These are phyloP conservation scores for Auriculariales sp. DNA, from an alignment of 768 basidiomycete genomes.

Conservation along the genomic window DNA sequence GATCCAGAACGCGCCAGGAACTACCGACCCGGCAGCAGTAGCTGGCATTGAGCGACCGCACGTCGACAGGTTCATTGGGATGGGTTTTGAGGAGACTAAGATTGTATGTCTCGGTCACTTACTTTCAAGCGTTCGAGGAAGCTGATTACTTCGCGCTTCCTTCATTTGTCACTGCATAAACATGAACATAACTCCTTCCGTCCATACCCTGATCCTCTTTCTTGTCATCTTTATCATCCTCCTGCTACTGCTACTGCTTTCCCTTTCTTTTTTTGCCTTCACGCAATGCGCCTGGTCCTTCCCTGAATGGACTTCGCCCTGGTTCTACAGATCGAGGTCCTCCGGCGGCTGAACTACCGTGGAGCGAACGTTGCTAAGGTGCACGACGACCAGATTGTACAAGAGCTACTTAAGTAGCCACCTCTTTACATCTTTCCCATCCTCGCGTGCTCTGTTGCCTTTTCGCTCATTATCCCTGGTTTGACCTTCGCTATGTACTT, in stretches of 20 bases:
- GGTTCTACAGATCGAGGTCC: conserved; percentile 61
- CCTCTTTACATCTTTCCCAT: no score
- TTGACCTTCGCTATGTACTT: no score
- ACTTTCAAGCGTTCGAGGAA: no score
- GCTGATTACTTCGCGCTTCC: no score
- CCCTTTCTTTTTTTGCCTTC: neutral
- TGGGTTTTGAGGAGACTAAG: conserved; percentile 73
- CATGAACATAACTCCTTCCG: neutral
- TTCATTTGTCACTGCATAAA: no score
- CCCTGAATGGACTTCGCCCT: neutral
- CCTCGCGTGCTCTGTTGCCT: no score
- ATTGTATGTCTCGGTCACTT: conserved; percentile 67
- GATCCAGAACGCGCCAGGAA: neutral
- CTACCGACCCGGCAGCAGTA: conserved; percentile 33
- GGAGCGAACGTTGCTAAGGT: conserved; percentile 69
- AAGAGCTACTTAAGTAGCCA: conserved; percentile 63
- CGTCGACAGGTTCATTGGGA: conserved; percentile 67
- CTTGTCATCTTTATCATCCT: neutral
- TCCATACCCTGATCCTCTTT: neutral
- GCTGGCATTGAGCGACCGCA: conserved; percentile 76
- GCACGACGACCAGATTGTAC: conserved; percentile 69
- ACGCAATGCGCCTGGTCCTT: neutral
- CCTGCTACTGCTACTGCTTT: neutral
- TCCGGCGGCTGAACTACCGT: conserved; percentile 78
- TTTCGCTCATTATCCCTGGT: no score